Base-by-base conservation (phyloP, 2,329 filamentous ascomycete species). In the Penicillium sp. region DNA sequence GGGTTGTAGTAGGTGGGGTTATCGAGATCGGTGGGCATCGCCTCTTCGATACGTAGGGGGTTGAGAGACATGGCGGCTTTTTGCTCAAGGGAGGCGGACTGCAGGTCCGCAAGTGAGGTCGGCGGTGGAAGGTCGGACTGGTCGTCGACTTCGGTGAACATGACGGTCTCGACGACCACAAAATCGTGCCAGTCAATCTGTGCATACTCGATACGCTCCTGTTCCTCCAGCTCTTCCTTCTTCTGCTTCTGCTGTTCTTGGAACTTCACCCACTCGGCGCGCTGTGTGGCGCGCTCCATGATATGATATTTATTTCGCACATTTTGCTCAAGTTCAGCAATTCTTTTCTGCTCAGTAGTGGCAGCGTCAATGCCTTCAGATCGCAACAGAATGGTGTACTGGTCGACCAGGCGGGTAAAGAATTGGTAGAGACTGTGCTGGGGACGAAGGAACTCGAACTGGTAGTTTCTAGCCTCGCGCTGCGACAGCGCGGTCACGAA, bases 101-200 rank as follows among this genome's bases (percentile, higher is more conserved):
- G 92, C 16, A 99, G 80, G 65, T 99, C 94, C 58, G 90, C 89
- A 39, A 96, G 84, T 5, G 88, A 91, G 4, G 90, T 94, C 1
- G 94, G 94, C 1, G 92, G 88, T 29, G 93, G 92, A 10, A 99
- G 85, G 58, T 94, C 87, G 34, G 86, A 85, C 58, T 89, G 83
- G 61, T 96, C 92, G 70, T 99, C 94, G 36, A 84, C 83, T 62
- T 96, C 92, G 53, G 85, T 91, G 72, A 99, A 99, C 15, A 90
- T 80, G 49, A 99, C 92, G 0, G 92, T 96, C 73, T 96, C 94
- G 42, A 96, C 91, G 18, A 99, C 88, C 31, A 93, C 87, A 65
- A 99, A 99, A 69, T 97, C 93, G 67, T 95, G 90, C 94, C 94
- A 99, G 72, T 99, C 94, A 58, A 99, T 94, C 64, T 94, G 88